Base-by-base conservation (phyloP, 495 filamentous ascomycete species). In the Delitschia confertaspora region DNA sequence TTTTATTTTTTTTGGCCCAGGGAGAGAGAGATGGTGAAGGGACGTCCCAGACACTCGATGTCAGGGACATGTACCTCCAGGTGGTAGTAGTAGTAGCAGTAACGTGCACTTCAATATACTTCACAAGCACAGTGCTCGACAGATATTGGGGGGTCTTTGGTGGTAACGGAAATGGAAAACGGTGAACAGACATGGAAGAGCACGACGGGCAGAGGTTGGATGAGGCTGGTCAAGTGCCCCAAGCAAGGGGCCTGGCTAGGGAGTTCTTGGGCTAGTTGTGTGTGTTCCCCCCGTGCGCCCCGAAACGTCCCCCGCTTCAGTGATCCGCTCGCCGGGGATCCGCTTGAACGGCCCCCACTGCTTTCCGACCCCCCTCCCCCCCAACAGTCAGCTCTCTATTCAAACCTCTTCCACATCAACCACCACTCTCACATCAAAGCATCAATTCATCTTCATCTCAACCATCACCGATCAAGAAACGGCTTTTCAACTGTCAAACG, bases 221-320 rank as follows among this genome's bases (percentile, higher is more conserved):
- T 34, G 6, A 6, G 34, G 11, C 6, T 7, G 25, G 6, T 20
- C 13, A 20, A 4, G 6, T 13, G 5, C 27, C 27, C 39, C 24
- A 44, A 26, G 41, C 18, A 5, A 26, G 3, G 29, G 14, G 13
- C 30, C 39, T n/a, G n/a, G n/a, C n/a, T n/a, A n/a, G n/a, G n/a
- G n/a, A n/a, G n/a, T n/a, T n/a, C n/a, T n/a, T n/a, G n/a, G n/a
- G n/a, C n/a, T n/a, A n/a, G n/a, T n/a, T n/a, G n/a, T n/a, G n/a
- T n/a, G n/a, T n/a, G n/a, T n/a, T n/a, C n/a, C n/a, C n/a, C n/a
- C 39, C 39, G 31, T 29, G 31, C 41, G 23, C 36, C 17, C 41
- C 41, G 30, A 49, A 49, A 49, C 45, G 29, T 18, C 16, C 38
- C 45, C 38, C 45, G 45, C 38, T 1, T 49, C 37, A 49, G 31